Evolutionary conservation across 2,329 filamentous ascomycete genomes (phyloP).

Genomic region (Aspergillus chevalieri): DNA sequence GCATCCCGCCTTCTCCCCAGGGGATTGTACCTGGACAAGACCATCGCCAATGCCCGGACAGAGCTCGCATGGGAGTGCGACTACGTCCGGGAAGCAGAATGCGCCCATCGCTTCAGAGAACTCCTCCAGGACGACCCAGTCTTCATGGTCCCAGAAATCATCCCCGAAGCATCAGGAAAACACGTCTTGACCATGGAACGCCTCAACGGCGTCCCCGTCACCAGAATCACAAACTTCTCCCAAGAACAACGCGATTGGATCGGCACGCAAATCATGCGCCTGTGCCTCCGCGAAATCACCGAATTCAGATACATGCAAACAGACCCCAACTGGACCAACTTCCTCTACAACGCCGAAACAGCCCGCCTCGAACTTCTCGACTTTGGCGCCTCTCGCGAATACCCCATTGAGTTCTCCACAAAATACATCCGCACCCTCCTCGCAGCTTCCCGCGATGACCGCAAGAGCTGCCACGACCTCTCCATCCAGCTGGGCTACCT

Average conservation of each 20-base stretch:
- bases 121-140: constrained; percentile 72
- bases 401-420: constrained; percentile 69
- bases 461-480: constrained; percentile 55
- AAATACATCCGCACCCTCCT: constrained; percentile 75
- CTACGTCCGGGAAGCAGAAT: constrained; percentile 81
- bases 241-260: constrained; percentile 93
- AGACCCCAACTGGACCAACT: constrained; percentile 99
- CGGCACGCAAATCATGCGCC: constrained; percentile 82
- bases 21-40: constrained; percentile 91
- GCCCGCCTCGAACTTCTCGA: constrained; percentile 83
- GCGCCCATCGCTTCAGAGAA: constrained; percentile 66
- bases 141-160: constrained; percentile 74
- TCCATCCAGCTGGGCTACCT: constrained; percentile 81
- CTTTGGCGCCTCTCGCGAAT: constrained; percentile 88
- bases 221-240: constrained; percentile 66
- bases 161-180: constrained; percentile 70
- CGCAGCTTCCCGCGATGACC: constrained; percentile 69
- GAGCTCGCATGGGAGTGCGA: constrained; percentile 98
- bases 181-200: constrained; percentile 91
- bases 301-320: constrained; percentile 99
- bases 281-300: constrained; percentile 86
- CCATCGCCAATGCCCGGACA: constrained; percentile 85
- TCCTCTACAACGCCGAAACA: constrained; percentile 72
- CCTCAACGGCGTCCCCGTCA: constrained; percentile 80
- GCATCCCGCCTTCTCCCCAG: constrained; percentile 85